Percentiles rank a stretch among this genome's conserved stretches.
Evolutionary conservation across 2,329 filamentous ascomycete species (phyloP).

Genomic region (Diaporthe australafricana): DNA sequence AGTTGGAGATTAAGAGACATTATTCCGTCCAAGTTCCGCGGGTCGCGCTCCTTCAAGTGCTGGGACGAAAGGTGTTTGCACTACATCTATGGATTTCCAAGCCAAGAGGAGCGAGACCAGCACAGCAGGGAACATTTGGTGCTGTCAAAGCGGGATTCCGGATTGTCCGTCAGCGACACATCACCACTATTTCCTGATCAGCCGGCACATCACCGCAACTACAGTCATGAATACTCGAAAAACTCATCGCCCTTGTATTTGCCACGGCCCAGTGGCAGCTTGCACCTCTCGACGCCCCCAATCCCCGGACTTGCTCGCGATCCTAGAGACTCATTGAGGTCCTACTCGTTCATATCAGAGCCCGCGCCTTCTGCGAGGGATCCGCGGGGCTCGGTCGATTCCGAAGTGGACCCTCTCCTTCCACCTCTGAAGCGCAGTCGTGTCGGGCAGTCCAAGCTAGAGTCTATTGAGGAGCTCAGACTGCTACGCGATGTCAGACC

Average conservation of each 20-base stretch:
- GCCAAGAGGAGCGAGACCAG: conserved; percentile 61
- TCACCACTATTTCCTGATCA: conserved; percentile 51
- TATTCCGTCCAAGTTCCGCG: conserved; percentile 49
- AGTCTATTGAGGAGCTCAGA: conserved; percentile 68
- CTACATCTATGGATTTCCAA: conserved; percentile 69
- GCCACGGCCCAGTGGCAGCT: conserved; percentile 47
- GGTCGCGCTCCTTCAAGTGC: conserved; percentile 63
- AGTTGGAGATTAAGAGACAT: conserved; percentile 53
- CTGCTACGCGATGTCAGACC: conserved; percentile 59
- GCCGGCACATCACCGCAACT: conserved; percentile 43
- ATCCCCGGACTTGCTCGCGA: conserved; percentile 50
- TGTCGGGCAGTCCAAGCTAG: conserved; percentile 63
- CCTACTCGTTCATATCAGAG: conserved; percentile 55
- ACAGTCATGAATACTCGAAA: conserved; percentile 48
- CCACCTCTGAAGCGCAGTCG: conserved; percentile 67
- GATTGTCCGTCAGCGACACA: conserved; percentile 53
- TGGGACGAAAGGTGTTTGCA: conserved; percentile 65
- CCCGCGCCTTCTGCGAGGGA: conserved; percentile 45
- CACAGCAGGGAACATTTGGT: conserved; percentile 61
- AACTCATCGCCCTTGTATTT: conserved; percentile 55
- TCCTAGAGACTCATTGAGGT: conserved; percentile 53
- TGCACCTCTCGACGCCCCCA: conserved; percentile 51
- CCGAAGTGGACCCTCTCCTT: conserved; percentile 62
- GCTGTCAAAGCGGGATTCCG: conserved; percentile 58
- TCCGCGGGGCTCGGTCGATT: conserved; percentile 55